These are phyloP conservation scores for Scutellaria galericulata DNA, from an alignment of 257 asterid species.

Conservation along the genomic window DNA sequence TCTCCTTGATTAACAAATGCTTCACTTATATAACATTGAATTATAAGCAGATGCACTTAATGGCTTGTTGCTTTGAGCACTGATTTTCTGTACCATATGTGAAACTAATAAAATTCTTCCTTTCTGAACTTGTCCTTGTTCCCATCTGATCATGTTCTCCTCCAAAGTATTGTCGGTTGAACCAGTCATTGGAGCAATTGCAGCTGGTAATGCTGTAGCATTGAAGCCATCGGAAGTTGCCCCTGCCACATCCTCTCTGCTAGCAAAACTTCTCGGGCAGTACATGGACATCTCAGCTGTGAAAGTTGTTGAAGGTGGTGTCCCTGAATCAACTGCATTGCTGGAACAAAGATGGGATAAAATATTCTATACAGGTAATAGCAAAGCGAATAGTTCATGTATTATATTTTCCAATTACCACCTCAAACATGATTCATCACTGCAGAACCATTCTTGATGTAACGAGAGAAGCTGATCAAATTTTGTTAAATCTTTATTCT, in stretches of 20 bases:
- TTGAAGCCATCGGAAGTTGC: conserved; percentile 74
- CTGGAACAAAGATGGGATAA: conserved; percentile 75
- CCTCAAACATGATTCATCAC: not conserved
- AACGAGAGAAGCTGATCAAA: not conserved
- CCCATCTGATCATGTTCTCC: conserved; percentile 18
- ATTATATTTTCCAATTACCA: conserved; percentile 1
- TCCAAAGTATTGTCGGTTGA: conserved; percentile 68
- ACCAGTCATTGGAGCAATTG: conserved; percentile 85
- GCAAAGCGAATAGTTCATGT: not conserved
- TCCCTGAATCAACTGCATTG: conserved; percentile 54
- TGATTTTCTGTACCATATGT: conserved; percentile 3
- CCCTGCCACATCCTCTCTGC: conserved; percentile 65
- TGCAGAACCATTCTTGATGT: not conserved
- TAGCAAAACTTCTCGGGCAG: conserved; percentile 67
- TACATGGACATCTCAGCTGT: conserved; percentile 83
- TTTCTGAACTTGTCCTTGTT: not conserved
- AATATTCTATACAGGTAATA: conserved; percentile 74
- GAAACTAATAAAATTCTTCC: conserved; percentile 29
- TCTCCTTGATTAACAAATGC: not conserved
- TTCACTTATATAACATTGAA: not conserved
- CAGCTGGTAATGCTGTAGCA: conserved; percentile 88
- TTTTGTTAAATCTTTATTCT: not conserved
- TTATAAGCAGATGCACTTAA: not conserved
- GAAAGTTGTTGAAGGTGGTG: conserved; percentile 76
- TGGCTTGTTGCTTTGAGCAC: not conserved